Evolutionary conservation across 257 asterid genomes (phyloP).

Genomic region (Plantago ovata): DNA sequence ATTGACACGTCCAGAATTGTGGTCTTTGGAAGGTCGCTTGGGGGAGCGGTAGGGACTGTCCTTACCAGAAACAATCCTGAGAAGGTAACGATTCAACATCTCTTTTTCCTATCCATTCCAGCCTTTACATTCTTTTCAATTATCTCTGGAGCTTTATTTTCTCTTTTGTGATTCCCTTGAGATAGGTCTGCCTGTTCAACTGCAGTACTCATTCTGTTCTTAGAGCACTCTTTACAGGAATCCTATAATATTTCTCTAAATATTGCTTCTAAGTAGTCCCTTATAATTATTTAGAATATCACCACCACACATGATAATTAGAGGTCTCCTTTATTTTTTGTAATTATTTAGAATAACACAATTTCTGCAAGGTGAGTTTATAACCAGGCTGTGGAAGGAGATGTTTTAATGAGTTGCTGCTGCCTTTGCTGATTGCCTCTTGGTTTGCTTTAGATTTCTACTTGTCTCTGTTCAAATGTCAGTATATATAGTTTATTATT

Average conservation of each 20-base stretch:
- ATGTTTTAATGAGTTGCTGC: background rate
- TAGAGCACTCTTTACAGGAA: too few relatives aligned
- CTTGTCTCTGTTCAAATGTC: background rate
- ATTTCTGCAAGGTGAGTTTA: too few relatives aligned
- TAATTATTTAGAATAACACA: too few relatives aligned
- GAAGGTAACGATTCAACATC: constrained; percentile 46
- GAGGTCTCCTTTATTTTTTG: too few relatives aligned
- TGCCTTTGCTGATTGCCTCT: background rate
- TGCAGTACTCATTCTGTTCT: too few relatives aligned
- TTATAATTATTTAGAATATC: too few relatives aligned
- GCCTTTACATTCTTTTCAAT: background rate
- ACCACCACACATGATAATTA: too few relatives aligned
- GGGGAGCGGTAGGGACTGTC: constrained; percentile 97
- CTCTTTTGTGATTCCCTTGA: background rate
- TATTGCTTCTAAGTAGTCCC: too few relatives aligned
- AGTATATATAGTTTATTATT: background rate
- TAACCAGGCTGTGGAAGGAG: background rate
- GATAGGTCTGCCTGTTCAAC: background rate
- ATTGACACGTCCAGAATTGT: constrained; percentile 84
- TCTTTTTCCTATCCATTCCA: constrained; percentile 5
- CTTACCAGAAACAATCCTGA: constrained; percentile 82
- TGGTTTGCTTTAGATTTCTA: background rate
- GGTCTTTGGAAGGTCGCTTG: constrained; percentile 98
- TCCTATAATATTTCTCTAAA: too few relatives aligned
- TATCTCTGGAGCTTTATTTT: constrained; percentile 6